Conservation (phyloP, 2,329 filamentous ascomycete species). For the Xylaria sp. region DNA sequence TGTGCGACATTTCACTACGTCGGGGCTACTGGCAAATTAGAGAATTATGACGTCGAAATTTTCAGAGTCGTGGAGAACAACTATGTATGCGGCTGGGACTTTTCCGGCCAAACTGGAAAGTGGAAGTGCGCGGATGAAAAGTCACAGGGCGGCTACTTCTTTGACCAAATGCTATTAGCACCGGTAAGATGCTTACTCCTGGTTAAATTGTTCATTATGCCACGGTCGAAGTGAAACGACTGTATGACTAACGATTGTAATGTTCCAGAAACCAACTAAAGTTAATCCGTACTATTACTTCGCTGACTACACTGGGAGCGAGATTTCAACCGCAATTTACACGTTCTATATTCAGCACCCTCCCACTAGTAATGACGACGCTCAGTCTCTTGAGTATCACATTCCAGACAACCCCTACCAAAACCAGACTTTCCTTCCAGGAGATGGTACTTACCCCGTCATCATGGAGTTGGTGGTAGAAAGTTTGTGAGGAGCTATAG, state of each 20-base stretch:
- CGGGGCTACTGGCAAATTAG: neutral
- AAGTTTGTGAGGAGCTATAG: neutral
- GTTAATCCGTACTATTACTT: neutral
- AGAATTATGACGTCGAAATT: neutral
- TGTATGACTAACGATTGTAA: neutral
- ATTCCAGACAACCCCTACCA: constrained; percentile 18
- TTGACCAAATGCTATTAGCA: neutral
- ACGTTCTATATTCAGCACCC: constrained; percentile 19
- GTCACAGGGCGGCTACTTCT: neutral
- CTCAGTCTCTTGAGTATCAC: neutral
- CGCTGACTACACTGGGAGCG: neutral
- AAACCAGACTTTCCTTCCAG: constrained; percentile 17
- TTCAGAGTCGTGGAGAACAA: constrained; percentile 7
- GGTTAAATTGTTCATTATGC: neutral
- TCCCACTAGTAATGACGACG: neutral
- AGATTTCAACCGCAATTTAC: neutral
- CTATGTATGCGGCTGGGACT: constrained; percentile 3
- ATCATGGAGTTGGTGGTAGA: constrained; percentile 13
- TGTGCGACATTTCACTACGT: constrained; percentile 16
- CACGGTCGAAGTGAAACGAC: neutral
- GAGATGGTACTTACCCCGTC: constrained; percentile 13
- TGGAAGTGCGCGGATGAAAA: neutral
- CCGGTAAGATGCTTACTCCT: neutral
- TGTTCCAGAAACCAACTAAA: neutral
- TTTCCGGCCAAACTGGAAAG: neutral